Evolutionary conservation across 176 grass and related monocot species (phyloP).

Genomic region (Phoenix dactylifera): DNA sequence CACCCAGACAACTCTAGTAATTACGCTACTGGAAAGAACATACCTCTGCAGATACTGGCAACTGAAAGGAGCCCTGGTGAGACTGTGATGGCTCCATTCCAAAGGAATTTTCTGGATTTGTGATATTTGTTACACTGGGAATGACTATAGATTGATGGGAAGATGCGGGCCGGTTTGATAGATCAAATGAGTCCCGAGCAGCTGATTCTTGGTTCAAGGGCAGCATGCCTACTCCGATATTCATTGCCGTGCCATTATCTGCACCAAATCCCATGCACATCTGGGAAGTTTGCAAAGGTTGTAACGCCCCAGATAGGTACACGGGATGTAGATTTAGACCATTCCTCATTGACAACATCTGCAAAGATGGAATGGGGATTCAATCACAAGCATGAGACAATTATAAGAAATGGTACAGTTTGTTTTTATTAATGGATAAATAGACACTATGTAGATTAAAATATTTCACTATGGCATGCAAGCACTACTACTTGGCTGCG

Average conservation of each 20-base stretch:
- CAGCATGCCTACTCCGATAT: not conserved
- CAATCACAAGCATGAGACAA: too few relatives aligned
- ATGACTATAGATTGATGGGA: not conserved
- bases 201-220: conserved; percentile 5
- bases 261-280: not conserved
- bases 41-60: not conserved
- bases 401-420: too few relatives aligned
- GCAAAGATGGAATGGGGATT: too few relatives aligned
- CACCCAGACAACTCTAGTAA: not conserved
- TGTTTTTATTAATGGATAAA: too few relatives aligned
- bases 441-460: too few relatives aligned
- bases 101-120: conserved; percentile 1
- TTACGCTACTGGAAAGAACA: not conserved
- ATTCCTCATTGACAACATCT: conserved; percentile 10
- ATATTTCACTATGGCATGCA: too few relatives aligned
- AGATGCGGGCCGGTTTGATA: not conserved
- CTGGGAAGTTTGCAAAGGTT: conserved; percentile 7
- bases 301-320: conserved; percentile 1
- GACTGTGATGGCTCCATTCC: not conserved
- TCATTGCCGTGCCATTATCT: not conserved
- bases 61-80: not conserved
- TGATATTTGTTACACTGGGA: not conserved
- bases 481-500: too few relatives aligned
- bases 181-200: not conserved
- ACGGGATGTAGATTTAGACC: conserved; percentile 2